A percentile compares a stretch with the other conserved stretches of the same genome.
phyloP scores from a whole-genome alignment of 1,284 basidiomycete genomes.

The Boletellus sp. region DNA sequence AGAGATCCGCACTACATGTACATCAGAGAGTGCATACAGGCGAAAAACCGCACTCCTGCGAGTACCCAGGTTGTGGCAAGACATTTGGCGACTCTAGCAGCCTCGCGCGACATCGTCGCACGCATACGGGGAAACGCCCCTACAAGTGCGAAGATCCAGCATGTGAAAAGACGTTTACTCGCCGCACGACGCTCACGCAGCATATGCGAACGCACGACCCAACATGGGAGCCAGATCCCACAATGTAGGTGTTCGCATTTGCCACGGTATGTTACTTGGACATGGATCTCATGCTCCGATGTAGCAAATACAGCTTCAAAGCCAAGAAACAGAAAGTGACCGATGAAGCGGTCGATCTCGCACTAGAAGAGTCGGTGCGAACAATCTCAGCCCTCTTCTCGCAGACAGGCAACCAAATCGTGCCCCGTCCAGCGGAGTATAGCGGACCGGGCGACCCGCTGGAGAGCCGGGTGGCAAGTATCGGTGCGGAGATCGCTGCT shows the following conservation, averaged over 20 bases:
- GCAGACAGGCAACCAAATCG: slow-evolving; percentile 39
- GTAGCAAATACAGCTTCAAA: slow-evolving; percentile 72
- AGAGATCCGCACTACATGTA: slow-evolving; percentile 84
- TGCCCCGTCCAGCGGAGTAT: slow-evolving; percentile 21
- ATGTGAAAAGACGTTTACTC: slow-evolving; percentile 83
- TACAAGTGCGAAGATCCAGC: slow-evolving; percentile 76
- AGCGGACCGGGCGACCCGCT: slow-evolving; percentile 42
- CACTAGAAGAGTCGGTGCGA: slow-evolving; percentile 64
- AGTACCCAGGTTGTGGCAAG: slow-evolving; percentile 79
- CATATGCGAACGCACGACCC: slow-evolving; percentile 84
- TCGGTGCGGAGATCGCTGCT: slow-evolving; percentile 71
- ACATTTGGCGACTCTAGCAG: slow-evolving; percentile 87
- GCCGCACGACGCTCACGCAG: slow-evolving; percentile 72
- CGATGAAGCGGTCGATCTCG: slow-evolving; percentile 46
- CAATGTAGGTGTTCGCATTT: slow-evolving; percentile 52
- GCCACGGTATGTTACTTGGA: neutral
- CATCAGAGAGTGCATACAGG: slow-evolving; percentile 86
- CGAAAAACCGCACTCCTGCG: slow-evolving; percentile 85
- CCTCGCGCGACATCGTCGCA: slow-evolving; percentile 82
- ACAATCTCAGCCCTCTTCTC: slow-evolving; percentile 63
- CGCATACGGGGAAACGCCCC: slow-evolving; percentile 79
- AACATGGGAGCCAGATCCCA: slow-evolving; percentile 75
- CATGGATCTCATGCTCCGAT: slow-evolving; percentile 12
- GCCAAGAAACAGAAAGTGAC: slow-evolving; percentile 59
- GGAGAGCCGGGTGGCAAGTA: slow-evolving; percentile 60